phyloP scores from a whole-genome alignment of 2,329 filamentous ascomycete genomes.

The Macrophomina tecta region DNA sequence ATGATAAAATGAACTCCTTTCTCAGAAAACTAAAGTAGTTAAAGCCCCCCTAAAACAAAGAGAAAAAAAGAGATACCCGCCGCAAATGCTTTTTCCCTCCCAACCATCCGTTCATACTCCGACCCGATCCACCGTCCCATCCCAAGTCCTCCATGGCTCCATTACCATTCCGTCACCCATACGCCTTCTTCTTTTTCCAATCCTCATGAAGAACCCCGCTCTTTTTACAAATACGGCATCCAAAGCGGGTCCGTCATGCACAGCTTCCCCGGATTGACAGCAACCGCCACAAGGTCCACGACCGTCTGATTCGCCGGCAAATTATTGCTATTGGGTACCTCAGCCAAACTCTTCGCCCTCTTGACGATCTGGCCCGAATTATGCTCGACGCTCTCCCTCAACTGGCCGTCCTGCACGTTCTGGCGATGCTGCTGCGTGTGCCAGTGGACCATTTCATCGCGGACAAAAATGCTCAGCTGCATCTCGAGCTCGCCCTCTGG shows the following conservation, averaged over 20 bases:
- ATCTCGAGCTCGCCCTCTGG: constrained; percentile 85
- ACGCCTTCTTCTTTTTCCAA: too few species aligned
- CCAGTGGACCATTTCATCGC: constrained; percentile 98
- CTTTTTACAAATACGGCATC: constrained; percentile 86
- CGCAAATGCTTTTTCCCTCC: too few species aligned
- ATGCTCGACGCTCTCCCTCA: constrained; percentile 78
- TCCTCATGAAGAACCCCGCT: too few species aligned
- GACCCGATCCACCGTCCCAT: too few species aligned
- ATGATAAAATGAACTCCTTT: too few species aligned
- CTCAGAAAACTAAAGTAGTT: too few species aligned
- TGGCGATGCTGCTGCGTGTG: constrained; percentile 78
- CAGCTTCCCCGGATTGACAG: constrained; percentile 89
- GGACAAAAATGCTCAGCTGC: constrained; percentile 90
- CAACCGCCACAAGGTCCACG: constrained; percentile 90
- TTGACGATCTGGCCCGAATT: constrained; percentile 95
- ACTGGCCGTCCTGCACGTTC: constrained; percentile 63
- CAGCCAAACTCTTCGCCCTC: constrained; percentile 82
- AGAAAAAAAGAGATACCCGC: too few species aligned
- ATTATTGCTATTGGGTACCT: constrained; percentile 72
- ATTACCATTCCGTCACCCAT: too few species aligned
- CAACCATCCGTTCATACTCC: too few species aligned
- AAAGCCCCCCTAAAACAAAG: too few species aligned
- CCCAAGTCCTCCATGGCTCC: too few species aligned
- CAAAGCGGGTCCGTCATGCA: constrained; percentile 89
- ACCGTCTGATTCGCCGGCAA: constrained; percentile 96